Evolutionary conservation across 352 stramenopile species (phyloP), one percentile per base, ranked within the genome.

Genomic region (Globisporangium cystogenes): DNA sequence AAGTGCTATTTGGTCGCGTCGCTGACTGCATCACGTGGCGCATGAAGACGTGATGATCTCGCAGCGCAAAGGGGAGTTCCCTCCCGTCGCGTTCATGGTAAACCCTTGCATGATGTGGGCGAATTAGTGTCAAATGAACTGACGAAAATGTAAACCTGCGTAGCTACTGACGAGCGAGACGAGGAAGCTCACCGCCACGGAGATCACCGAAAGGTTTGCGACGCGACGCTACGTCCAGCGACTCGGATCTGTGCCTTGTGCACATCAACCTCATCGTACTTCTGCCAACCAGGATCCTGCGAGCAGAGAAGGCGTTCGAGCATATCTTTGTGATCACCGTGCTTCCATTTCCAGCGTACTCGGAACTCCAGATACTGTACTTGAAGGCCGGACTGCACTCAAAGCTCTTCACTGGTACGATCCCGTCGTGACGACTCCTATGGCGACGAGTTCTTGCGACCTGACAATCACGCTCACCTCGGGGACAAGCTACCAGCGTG

Each of bases 31-130:
- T 8, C 20, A 4, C 23, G 6, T n/a, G 4, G 2, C 5, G 21
- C 20, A 7, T 23, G n/a, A 27, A 90, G 79, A 90, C 36, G 59
- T 90, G 27, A 87, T 90, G 76, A 86, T 90, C 27, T 86, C 79
- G 43, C 79, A 90, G 64, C 68, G 66, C 40, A 86, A 87, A 53
- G 68, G 68, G 16, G 68, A 75, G 46, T 90, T 82, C 43, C 76
- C 79, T 26, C 76, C 79, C 11, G 73, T 87, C 4, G 76, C 79
- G 8, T 90, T 88, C 53, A 82, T 85, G 70, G 79, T 86, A 48
- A 11, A 24, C 11, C 20, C 24, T 29, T 24, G 6, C 33, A 5
- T 37, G 33, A 3, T 5, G 14, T 12, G 10, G 4, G 14, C 8
- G 6, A 12, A 37, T 10, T 6, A 12, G 31, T 36, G 31, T 11